These are phyloP conservation scores for Planoprotostelium fungivorum DNA, from an alignment of 78 protist genomes.

Conservation along the genomic window DNA sequence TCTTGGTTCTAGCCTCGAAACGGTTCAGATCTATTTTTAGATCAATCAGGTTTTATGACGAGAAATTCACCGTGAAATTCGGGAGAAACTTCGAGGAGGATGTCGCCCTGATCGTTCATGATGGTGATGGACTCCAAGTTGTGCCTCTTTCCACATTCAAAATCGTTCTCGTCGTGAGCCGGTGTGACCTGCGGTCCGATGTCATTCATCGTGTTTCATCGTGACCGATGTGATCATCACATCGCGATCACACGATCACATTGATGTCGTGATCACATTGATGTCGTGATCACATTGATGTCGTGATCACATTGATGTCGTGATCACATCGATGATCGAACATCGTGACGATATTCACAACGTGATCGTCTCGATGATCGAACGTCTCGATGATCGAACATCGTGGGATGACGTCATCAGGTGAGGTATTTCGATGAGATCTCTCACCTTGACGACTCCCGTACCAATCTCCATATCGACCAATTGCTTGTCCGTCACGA, in stretches of 20 bases:
- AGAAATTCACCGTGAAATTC: slow-evolving; percentile 31
- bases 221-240: not conserved
- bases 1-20: slow-evolving; percentile 69
- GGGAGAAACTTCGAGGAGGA: slow-evolving; percentile 36
- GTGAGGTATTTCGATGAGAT: no score
- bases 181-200: slow-evolving; percentile 50
- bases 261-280: not conserved
- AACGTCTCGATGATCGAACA: no score
- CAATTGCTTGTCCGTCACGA: slow-evolving; percentile 81
- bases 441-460: slow-evolving; percentile 68
- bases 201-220: not conserved
- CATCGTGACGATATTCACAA: no score
- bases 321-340: no score
- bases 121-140: slow-evolving; percentile 71
- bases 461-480: slow-evolving; percentile 92
- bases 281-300: slow-evolving; percentile 43
- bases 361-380: no score
- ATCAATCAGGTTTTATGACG: no score
- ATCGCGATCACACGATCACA: not conserved
- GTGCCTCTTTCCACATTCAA: slow-evolving; percentile 90
- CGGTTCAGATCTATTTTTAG: slow-evolving; percentile 19
- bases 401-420: no score
- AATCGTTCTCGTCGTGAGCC: slow-evolving; percentile 98
- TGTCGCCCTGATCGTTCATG: slow-evolving; percentile 77
- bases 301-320: slow-evolving; percentile 87